Conservation (phyloP, 140 eudicot genomes). For the Flaveria floridana region DNA sequence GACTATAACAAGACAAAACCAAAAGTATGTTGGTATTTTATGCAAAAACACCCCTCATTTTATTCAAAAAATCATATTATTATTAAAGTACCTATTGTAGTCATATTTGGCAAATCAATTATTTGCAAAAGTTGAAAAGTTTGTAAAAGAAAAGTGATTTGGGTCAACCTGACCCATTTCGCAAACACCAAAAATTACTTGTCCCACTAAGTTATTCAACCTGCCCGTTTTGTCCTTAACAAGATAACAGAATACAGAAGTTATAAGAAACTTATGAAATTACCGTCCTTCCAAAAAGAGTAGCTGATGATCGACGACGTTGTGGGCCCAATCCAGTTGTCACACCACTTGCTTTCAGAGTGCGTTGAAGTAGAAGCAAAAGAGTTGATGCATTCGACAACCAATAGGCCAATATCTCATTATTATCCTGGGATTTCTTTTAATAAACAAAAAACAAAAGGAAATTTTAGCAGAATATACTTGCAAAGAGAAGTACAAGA, state of each 20-base stretch:
- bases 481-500: conserved; percentile 4
- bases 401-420: conserved; percentile 88
- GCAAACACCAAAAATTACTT: not conserved
- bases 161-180: not conserved
- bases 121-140: not conserved
- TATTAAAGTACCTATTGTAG: not conserved
- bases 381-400: conserved; percentile 93
- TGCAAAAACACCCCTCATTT: not conserved
- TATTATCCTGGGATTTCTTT: conserved; percentile 81
- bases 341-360: conserved; percentile 87
- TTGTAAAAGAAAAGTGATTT: conserved; percentile 1
- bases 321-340: conserved; percentile 72
- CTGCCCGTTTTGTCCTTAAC: not conserved
- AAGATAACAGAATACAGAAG: not conserved
- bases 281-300: conserved; percentile 86
- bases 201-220: not conserved
- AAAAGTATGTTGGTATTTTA: not conserved
- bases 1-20: not conserved
- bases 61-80: not conserved
- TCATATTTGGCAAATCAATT: not conserved
- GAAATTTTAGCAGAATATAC: conserved; percentile 11
- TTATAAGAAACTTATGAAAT: conserved; percentile 5
- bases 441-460: conserved; percentile 19
- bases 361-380: conserved; percentile 81
- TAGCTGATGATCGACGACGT: conserved; percentile 83